Evolutionary conservation across 257 asterid genomes (phyloP).

Genomic region (Nicotiana knightiana): DNA sequence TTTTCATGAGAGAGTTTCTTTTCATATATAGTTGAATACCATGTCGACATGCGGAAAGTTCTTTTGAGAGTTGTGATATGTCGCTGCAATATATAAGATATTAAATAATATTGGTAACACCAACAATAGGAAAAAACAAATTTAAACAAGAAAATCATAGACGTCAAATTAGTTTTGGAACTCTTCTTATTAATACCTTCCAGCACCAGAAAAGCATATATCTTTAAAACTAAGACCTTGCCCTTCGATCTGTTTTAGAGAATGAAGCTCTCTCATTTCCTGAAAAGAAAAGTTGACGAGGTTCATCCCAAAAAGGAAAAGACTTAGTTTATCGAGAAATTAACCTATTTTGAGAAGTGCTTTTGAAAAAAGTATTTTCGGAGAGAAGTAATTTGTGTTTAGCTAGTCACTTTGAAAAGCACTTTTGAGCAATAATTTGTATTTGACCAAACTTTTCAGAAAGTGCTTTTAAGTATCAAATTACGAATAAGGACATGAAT

Average conservation of each 20-base stretch:
- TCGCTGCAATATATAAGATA: slow-evolving; percentile 50
- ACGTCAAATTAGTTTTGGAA: background rate
- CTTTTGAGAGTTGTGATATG: slow-evolving; percentile 52
- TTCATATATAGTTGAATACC: slow-evolving; percentile 55
- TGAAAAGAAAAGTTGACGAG: slow-evolving; percentile 15
- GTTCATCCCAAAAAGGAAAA: background rate
- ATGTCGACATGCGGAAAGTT: slow-evolving; percentile 72
- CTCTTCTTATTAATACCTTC: slow-evolving; percentile 43
- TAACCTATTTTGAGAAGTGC: too few relatives aligned
- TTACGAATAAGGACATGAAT: too few relatives aligned
- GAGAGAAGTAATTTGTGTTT: too few relatives aligned
- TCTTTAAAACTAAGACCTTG: slow-evolving; percentile 83
- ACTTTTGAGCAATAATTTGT: too few relatives aligned
- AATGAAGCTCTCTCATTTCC: slow-evolving; percentile 53
- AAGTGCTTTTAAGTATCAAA: too few relatives aligned
- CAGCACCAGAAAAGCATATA: slow-evolving; percentile 91
- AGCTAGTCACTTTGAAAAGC: too few relatives aligned
- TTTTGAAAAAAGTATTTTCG: too few relatives aligned
- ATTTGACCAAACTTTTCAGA: too few relatives aligned
- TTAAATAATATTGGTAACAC: slow-evolving; percentile 19
- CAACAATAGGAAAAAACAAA: background rate
- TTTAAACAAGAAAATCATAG: background rate
- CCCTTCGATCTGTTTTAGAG: slow-evolving; percentile 74
- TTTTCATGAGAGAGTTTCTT: slow-evolving; percentile 92
- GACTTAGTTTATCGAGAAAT: background rate